phyloP scores from a whole-genome alignment of 768 basidiomycete genomes.

The Tulasnella sp. region DNA sequence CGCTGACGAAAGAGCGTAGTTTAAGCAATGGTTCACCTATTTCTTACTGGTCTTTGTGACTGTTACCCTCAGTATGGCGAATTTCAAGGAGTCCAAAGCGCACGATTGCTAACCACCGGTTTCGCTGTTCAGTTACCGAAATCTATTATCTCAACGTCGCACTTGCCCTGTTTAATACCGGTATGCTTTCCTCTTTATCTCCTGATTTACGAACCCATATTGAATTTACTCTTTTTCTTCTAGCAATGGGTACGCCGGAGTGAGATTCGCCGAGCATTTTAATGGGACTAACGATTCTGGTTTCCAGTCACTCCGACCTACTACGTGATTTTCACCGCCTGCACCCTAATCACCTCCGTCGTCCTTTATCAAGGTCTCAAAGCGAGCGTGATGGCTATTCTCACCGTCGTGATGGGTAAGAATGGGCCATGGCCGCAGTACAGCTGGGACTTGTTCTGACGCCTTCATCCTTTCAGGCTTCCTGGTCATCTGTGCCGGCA shows the following conservation, averaged over 20 bases:
- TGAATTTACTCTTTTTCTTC: background rate
- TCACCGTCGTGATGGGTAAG: slow-evolving; percentile 68
- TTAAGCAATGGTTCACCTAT: slow-evolving; percentile 87
- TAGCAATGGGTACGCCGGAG: slow-evolving; percentile 2
- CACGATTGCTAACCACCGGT: background rate
- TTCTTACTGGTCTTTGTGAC: slow-evolving; percentile 69
- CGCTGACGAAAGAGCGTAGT: slow-evolving; percentile 37
- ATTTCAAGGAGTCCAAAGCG: background rate
- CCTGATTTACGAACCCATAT: background rate
- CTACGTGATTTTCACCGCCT: slow-evolving; percentile 32
- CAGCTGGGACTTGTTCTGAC: slow-evolving; percentile 18
- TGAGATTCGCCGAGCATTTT: background rate
- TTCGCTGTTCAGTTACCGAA: slow-evolving; percentile 51
- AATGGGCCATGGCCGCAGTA: background rate
- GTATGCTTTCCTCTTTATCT: slow-evolving; percentile 18
- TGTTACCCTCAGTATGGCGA: slow-evolving; percentile 56
- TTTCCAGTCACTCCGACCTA: slow-evolving; percentile 26
- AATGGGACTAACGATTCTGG: background rate
- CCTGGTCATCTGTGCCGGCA: slow-evolving; percentile 81
- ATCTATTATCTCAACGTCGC: slow-evolving; percentile 95
- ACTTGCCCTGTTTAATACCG: slow-evolving; percentile 80
- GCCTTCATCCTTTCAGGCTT: slow-evolving; percentile 41
- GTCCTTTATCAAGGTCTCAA: slow-evolving; percentile 37
- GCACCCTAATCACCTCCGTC: slow-evolving; percentile 29
- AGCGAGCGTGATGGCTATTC: slow-evolving; percentile 45